Base-by-base conservation (phyloP, 2,329 filamentous ascomycete genomes). In the Ceratocystis albifundus region DNA sequence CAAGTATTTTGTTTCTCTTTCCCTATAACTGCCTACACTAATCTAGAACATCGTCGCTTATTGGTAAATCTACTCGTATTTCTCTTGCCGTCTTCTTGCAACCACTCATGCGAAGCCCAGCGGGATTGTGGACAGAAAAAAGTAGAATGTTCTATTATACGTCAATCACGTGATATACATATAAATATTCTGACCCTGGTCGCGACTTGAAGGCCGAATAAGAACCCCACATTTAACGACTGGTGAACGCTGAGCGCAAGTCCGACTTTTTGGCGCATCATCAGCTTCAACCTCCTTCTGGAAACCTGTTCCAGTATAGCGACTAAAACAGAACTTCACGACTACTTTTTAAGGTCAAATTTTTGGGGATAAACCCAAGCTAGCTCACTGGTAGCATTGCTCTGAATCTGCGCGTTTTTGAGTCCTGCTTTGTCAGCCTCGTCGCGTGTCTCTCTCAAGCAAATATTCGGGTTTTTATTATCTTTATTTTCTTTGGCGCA, bases 371-470 rank as follows among this genome's bases (percentile, higher is more conserved):
- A 53, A 41, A 53, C 4, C 48, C 15, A 22, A 10, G 3, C 22
- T 15, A 25, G 20, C 48, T 22, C 4, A 28, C 25, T 41, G 4
- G 25, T 28, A 4, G 17, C 10, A n/a, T 25, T 7, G 48, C 48
- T 15, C 28, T 28, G 48, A 28, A 53, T 28, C 10, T n/a, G 28
- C 61, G 32, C 44, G 17, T 45, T 46, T 17, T 44, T 41, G 41
- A 3, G 44, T 46, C 25, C n/a, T 45, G 32, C 59, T 44, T 44
- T 55, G 22, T 66, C 65, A 66, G 65, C 65, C 65, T 66, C 36
- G 65, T 66, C 65, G 57, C 64, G 64, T 55, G 36, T 53, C 50
- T 36, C 48, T 53, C 50, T 36, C 48, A 53, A 15, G 48, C 48
- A 53, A 53, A 53, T 53, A 53, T 53, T 53, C 48, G 45, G 45